A percentile compares a stretch with the other conserved stretches of the same genome.
phyloP scores from a whole-genome alignment of 768 basidiomycete species.

The Pleurotus djamor region DNA sequence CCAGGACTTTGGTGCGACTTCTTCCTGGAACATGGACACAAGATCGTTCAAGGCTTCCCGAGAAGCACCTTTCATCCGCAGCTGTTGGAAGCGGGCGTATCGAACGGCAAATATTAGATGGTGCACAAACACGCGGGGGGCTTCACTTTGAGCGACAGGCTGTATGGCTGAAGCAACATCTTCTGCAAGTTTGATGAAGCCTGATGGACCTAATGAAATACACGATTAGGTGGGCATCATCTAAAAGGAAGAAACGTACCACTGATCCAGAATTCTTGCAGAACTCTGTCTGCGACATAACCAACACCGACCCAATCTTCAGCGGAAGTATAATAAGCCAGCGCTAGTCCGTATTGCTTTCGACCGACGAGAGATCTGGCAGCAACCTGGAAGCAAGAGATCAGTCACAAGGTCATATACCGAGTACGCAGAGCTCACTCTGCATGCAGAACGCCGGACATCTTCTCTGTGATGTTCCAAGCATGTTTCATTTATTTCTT shows the following conservation, averaged over 20 bases:
- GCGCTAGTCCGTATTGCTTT: slow-evolving; percentile 77
- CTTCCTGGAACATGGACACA: slow-evolving; percentile 74
- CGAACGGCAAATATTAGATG: slow-evolving; percentile 75
- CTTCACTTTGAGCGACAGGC: slow-evolving; percentile 44
- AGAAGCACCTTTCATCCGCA: slow-evolving; percentile 54
- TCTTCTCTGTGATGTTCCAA: slow-evolving; percentile 73
- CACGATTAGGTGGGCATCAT: not conserved
- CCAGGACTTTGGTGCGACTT: slow-evolving; percentile 82
- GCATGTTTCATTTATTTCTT: slow-evolving; percentile 69
- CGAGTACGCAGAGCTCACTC: slow-evolving; percentile 38
- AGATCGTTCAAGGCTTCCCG: slow-evolving; percentile 74
- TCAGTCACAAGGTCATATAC: slow-evolving; percentile 8
- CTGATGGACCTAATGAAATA: slow-evolving; percentile 51
- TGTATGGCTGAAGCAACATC: slow-evolving; percentile 73
- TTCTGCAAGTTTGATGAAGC: slow-evolving; percentile 61
- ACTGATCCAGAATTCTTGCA: slow-evolving; percentile 73
- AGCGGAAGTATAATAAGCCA: slow-evolving; percentile 82
- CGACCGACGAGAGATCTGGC: slow-evolving; percentile 64
- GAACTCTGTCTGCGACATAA: slow-evolving; percentile 72
- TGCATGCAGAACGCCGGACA: slow-evolving; percentile 75
- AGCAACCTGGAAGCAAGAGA: slow-evolving; percentile 50
- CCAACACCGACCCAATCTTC: slow-evolving; percentile 83
- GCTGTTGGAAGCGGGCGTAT: slow-evolving; percentile 82
- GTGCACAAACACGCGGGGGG: slow-evolving; percentile 65
- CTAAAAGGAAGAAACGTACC: slow-evolving; percentile 36